phyloP scores from a whole-genome alignment of 495 filamentous ascomycete species.

The Aspergillus nanangensis region DNA sequence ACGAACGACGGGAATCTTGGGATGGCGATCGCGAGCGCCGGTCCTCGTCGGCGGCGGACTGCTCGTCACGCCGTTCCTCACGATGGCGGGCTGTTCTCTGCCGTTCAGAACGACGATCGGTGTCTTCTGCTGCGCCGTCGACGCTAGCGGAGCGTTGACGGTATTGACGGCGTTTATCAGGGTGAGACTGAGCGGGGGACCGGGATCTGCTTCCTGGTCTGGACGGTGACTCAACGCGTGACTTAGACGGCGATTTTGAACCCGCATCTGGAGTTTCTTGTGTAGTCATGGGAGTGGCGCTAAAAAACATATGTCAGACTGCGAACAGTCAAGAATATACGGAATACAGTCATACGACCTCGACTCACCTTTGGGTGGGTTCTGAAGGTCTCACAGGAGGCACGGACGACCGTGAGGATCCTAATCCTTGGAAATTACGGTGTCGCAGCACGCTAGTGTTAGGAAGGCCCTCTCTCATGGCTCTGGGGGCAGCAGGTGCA shows the following conservation, averaged over 20 bases:
- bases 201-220: slow-evolving; percentile 29
- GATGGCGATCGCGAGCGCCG: slow-evolving; percentile 49
- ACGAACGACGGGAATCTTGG: slow-evolving; percentile 45
- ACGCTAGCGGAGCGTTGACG: slow-evolving; percentile 54
- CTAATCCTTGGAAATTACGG: slow-evolving; percentile 29
- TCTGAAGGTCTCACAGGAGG: slow-evolving; percentile 22
- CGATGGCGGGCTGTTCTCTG: slow-evolving; percentile 36
- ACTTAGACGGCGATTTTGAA: slow-evolving; percentile 29
- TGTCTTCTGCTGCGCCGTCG: slow-evolving; percentile 43
- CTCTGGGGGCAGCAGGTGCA: slow-evolving; percentile 89
- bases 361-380: slow-evolving; percentile 35
- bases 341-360: background rate
- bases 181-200: slow-evolving; percentile 41
- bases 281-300: slow-evolving; percentile 17
- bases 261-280: slow-evolving; percentile 22
- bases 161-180: slow-evolving; percentile 48
- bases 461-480: slow-evolving; percentile 81
- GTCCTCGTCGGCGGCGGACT: slow-evolving; percentile 32
- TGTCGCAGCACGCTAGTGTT: slow-evolving; percentile 61
- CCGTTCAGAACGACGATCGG: slow-evolving; percentile 41
- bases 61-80: slow-evolving; percentile 45
- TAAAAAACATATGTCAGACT: too few relatives aligned
- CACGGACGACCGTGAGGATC: slow-evolving; percentile 17
- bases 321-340: background rate
- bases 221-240: slow-evolving; percentile 28